Base-by-base conservation (phyloP, 2,329 filamentous ascomycete species). In the Thelonectria discophora region DNA sequence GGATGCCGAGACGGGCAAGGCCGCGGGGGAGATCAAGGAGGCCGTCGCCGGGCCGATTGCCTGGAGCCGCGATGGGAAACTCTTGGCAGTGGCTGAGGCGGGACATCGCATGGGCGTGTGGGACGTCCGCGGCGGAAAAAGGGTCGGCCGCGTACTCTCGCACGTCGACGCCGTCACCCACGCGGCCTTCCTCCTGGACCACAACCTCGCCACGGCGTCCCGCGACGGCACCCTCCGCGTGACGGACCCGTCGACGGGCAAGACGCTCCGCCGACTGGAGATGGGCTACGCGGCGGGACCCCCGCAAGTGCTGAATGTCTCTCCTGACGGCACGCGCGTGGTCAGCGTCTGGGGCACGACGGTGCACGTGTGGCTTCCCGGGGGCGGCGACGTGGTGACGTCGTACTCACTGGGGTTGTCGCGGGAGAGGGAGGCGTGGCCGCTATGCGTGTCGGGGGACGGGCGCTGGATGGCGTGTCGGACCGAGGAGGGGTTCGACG, bases 401-500 rank as follows among this genome's bases (percentile, higher is more conserved):
- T 76, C 71, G 3, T 80, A 79, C 65, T 72, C 73, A 55, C 69
- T 80, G 37, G 69, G 74, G 55, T 60, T 70, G 3, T 70, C 75
- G n/a, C 71, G 79, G 17, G 42, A 47, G 47, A 62, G 42, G 13
- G 79, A 81, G 60, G 79, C 78, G 24, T 80, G 78, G 77, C 78
- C 79, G 18, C 65, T 81, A 53, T 72, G 70, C 39, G 71, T 80
- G 32, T 80, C 79, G 4, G 69, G 75, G 2, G 77, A 80, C 61
- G 74, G 74, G 21, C 64, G 73, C 45, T 78, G 74, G 62, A 69
- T 81, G 68, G 72, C 69, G 17, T 78, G 76, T 63, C 72, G 79
- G 60, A 81, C 76, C 0, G 79, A 81, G 54, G 73, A 75, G 3
- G 79, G 79, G 7, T 76, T 80, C 54, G 79, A 81, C 20, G 65